Evolutionary conservation across 1,139 yeast genomes (phyloP).

Genomic region (Tardiomyces blankii): DNA sequence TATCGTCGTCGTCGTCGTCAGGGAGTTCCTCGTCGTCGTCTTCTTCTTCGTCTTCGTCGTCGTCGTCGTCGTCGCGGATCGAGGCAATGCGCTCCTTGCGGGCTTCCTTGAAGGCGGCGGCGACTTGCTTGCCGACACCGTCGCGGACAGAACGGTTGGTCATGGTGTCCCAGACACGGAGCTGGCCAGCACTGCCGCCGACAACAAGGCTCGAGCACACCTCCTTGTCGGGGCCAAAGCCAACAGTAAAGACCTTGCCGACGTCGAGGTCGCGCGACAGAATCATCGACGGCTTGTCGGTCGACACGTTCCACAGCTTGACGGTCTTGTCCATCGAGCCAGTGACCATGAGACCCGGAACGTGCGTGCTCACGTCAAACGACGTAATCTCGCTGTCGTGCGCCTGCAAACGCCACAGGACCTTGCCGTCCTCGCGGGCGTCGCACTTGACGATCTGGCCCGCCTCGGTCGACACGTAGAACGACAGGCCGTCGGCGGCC

Average conservation of each 20-base stretch:
- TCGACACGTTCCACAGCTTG: constrained; percentile 65
- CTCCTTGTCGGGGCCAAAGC: constrained; percentile 82
- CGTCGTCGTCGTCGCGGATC: constrained; percentile 44
- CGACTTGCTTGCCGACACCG: constrained; percentile 45
- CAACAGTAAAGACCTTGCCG: constrained; percentile 78
- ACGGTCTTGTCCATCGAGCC: constrained; percentile 82
- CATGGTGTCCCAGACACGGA: constrained; percentile 90
- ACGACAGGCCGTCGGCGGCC: constrained; percentile 48
- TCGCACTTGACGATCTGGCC: constrained; percentile 90
- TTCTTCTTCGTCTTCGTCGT: constrained; percentile 32
- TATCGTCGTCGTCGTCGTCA: too few relatives aligned
- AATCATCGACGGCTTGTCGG: constrained; percentile 74
- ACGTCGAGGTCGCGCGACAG: constrained; percentile 87
- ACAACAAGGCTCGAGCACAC: constrained; percentile 74
- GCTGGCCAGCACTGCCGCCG: constrained; percentile 79
- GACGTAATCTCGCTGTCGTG: constrained; percentile 91
- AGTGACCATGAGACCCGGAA: constrained; percentile 72
- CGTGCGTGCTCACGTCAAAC: constrained; percentile 53
- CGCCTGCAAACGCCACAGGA: constrained; percentile 94
- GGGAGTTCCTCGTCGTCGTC: constrained; percentile 14
- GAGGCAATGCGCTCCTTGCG: constrained; percentile 46
- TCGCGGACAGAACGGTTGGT: constrained; percentile 69
- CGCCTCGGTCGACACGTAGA: constrained; percentile 84
- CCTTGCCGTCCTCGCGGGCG: constrained; percentile 51
- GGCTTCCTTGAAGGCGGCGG: constrained; percentile 40